Conservation (phyloP, 2,329 filamentous ascomycete genomes). For the Metarhizium rileyi region DNA sequence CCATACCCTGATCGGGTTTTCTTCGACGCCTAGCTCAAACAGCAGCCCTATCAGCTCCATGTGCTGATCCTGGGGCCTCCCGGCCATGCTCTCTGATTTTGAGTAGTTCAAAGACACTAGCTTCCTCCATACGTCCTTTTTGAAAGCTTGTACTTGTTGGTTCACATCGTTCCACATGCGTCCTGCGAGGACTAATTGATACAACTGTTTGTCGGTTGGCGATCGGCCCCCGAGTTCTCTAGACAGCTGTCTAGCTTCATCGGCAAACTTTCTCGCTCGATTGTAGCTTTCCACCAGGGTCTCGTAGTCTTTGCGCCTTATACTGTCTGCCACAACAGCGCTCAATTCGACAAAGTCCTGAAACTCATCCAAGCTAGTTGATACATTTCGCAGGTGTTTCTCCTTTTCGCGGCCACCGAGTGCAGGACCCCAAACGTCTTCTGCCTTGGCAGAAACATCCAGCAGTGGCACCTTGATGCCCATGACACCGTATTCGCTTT, state of each 20-base stretch:
- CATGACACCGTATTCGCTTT: slow-evolving; percentile 81
- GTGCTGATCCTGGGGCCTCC: slow-evolving; percentile 65
- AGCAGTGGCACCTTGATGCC: slow-evolving; percentile 82
- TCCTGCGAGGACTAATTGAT: slow-evolving; percentile 78
- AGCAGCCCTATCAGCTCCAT: slow-evolving; percentile 85
- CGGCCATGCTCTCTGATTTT: slow-evolving; percentile 35
- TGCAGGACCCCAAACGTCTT: slow-evolving; percentile 95
- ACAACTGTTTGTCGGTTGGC: slow-evolving; percentile 69
- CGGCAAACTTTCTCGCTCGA: slow-evolving; percentile 70
- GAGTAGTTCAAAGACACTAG: slow-evolving; percentile 58
- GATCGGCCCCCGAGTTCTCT: slow-evolving; percentile 42
- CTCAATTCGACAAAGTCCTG: slow-evolving; percentile 76
- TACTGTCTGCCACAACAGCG: slow-evolving; percentile 66
- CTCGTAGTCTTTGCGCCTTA: slow-evolving; percentile 87
- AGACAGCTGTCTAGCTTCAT: slow-evolving; percentile 64
- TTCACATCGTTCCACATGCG: slow-evolving; percentile 95
- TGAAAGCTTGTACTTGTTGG: slow-evolving; percentile 76
- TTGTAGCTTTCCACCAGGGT: slow-evolving; percentile 77
- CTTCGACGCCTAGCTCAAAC: slow-evolving; percentile 86
- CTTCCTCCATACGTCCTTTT: slow-evolving; percentile 79
- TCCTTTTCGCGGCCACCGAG: slow-evolving; percentile 87
- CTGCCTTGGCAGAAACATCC: slow-evolving; percentile 86
- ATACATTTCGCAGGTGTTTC: slow-evolving; percentile 69
- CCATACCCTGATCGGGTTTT: slow-evolving; percentile 97
- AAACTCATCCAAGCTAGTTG: slow-evolving; percentile 67